Evolutionary conservation across 2,329 filamentous ascomycete species (phyloP), one percentile per base, ranked within the genome.

Genomic region (Alternaria atra): DNA sequence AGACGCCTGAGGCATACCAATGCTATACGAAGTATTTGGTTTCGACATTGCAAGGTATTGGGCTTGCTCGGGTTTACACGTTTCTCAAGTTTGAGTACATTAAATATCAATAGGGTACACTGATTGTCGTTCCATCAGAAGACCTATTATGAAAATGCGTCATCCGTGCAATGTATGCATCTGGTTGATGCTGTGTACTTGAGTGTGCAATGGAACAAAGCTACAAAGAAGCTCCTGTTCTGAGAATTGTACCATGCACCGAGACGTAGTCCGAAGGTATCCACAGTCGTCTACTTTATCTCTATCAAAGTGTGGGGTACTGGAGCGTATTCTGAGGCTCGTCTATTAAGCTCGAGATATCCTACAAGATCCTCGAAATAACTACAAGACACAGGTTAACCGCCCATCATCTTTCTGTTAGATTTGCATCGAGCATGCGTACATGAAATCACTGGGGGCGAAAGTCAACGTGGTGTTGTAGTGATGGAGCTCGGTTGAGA

Each of bases 401-500:
- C 2, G 3, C 17, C 8, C 20, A 1, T 17, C 9, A 4, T 4
- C 0, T 27, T n/a, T 37, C 1, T n/a, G 13, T 3, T 10, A 4
- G 9, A 0, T n/a, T 27, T 50, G 4, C 39, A 17, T 13, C 23
- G 30, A 25, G 9, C 12, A 23, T 23, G 39, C 32, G 5, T 13
- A 23, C 8, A 9, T 25, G 30, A n/a, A 37, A 37, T 23, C 47
- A 40, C 35, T 10, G 23, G 12, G 7, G 4, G 15, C 8, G 10
- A 44, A 1, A 8, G 60, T 43, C 32, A 25, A 34, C 35, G 32
- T 52, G 15, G 52, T 53, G 17, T n/a, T 35, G 58, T 27, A 52
- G n/a, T 20, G 34, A 35, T 46, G 42, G 30, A 55, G 61, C 58
- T 63, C 50, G 57, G 56, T 60, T 57, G 51, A 58, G 64, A 32